A percentile compares a stretch with the other conserved stretches of the same genome.
phyloP scores from a whole-genome alignment of 202 grass and related monocot species.

The Bolboschoenoplectus hybrid region DNA sequence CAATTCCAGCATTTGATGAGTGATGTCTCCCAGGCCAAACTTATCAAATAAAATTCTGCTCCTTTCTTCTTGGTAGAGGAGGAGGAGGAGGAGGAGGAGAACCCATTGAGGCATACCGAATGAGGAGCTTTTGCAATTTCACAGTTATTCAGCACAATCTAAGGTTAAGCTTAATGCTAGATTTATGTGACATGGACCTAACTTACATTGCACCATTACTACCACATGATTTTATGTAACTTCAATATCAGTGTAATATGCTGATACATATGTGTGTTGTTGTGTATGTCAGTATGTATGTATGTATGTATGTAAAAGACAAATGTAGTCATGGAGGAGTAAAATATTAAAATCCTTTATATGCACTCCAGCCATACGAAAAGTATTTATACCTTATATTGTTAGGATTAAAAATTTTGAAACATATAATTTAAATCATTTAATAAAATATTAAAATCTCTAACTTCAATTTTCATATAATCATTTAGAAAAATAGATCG shows the following conservation, averaged over 20 bases:
- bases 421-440: no score
- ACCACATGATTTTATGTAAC: neutral
- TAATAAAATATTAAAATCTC: no score
- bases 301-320: no score
- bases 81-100: neutral
- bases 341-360: no score
- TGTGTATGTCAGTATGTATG: no score
- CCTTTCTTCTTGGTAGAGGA: neutral
- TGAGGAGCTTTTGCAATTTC: slow-evolving; percentile 14
- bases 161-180: slow-evolving; percentile 17
- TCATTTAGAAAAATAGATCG: no score
- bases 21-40: slow-evolving; percentile 29
- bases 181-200: slow-evolving; percentile 20
- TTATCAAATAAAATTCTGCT: neutral
- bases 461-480: no score
- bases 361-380: no score
- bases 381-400: no score
- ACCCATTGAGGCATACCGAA: slow-evolving; percentile 29
- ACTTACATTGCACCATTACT: neutral
- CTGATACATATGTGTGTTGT: no score
- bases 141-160: slow-evolving; percentile 32
- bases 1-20: slow-evolving; percentile 20
- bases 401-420: no score
- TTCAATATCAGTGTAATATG: neutral
- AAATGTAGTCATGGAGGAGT: no score